Percentiles rank a stretch among this genome's conserved stretches.
Conservation (phyloP, 2,329 filamentous ascomycete species). For the Colletotrichum neosansevieriae region DNA sequence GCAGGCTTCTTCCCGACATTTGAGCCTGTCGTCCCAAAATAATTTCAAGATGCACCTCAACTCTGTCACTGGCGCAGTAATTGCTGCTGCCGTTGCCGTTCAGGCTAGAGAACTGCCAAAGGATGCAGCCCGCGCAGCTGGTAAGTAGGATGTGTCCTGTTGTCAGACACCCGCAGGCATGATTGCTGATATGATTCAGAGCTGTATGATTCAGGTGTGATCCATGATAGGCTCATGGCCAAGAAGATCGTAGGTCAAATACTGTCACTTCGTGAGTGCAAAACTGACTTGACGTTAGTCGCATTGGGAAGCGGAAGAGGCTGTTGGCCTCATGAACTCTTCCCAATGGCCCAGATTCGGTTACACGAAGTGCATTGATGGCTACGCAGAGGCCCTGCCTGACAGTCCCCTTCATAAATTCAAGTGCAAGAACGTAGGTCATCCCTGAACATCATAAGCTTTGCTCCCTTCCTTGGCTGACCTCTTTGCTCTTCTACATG, state of each 20-base stretch:
- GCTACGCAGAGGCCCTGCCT: conserved; percentile 42
- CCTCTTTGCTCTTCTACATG: neutral
- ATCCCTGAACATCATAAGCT: neutral
- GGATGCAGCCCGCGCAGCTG: conserved; percentile 41
- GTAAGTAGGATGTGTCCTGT: neutral
- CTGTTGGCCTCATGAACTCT: conserved; percentile 42
- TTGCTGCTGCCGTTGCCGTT: conserved; percentile 34
- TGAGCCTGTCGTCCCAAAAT: neutral
- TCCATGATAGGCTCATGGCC: conserved; percentile 43
- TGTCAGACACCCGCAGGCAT: fast-evolving
- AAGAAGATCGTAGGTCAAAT: conserved; percentile 32
- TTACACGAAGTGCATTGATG: conserved; percentile 44
- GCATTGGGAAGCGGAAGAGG: conserved; percentile 41
- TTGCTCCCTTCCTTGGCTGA: neutral
- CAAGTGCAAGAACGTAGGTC: conserved; percentile 42
- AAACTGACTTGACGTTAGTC: neutral
- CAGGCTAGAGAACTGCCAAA: conserved; percentile 41
- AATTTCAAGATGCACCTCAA: conserved; percentile 40
- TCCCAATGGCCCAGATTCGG: conserved; percentile 42
- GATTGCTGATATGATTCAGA: conserved; percentile 21
- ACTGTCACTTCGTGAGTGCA: fast-evolving
- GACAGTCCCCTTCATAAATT: conserved; percentile 43
- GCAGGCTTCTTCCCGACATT: too few relatives aligned
- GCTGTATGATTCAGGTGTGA: conserved; percentile 44
- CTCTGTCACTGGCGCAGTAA: conserved; percentile 32